These are phyloP conservation scores for Aspergillus latus DNA, from an alignment of 2,329 filamentous ascomycete genomes.

Conservation along the genomic window DNA sequence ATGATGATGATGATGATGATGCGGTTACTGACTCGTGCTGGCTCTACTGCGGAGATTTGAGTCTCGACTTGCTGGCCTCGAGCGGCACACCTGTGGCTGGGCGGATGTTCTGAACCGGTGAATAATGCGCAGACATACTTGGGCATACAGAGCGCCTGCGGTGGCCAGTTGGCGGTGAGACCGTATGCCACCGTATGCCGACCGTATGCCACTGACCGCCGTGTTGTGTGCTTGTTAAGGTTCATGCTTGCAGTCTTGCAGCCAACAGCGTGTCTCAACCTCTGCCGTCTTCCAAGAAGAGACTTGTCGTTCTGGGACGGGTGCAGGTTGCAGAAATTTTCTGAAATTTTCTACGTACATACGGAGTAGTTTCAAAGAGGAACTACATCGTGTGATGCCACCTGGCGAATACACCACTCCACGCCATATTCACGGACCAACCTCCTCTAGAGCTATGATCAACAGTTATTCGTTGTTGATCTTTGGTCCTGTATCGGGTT, in stretches of 20 bases:
- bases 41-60: background rate
- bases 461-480: background rate
- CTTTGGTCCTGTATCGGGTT: background rate
- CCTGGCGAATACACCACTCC: background rate
- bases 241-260: constrained; percentile 27
- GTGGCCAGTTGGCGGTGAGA: constrained; percentile 19
- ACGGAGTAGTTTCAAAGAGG: background rate
- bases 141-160: background rate
- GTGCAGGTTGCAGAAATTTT: background rate
- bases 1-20: background rate
- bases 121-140: background rate
- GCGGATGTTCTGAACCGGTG: background rate
- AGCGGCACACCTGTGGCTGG: background rate
- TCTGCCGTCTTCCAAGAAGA: background rate
- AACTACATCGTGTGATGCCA: constrained; percentile 5
- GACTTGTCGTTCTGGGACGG: background rate
- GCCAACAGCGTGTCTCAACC: constrained; percentile 11
- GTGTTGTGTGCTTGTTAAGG: constrained; percentile 28
- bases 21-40: background rate
- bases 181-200: constrained; percentile 25
- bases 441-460: background rate
- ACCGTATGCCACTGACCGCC: constrained; percentile 25
- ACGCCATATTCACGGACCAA: background rate
- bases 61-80: background rate
- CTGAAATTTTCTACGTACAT: no score